Base-by-base conservation (phyloP, 441 rosid genomes). In the Erysimum cheiri region DNA sequence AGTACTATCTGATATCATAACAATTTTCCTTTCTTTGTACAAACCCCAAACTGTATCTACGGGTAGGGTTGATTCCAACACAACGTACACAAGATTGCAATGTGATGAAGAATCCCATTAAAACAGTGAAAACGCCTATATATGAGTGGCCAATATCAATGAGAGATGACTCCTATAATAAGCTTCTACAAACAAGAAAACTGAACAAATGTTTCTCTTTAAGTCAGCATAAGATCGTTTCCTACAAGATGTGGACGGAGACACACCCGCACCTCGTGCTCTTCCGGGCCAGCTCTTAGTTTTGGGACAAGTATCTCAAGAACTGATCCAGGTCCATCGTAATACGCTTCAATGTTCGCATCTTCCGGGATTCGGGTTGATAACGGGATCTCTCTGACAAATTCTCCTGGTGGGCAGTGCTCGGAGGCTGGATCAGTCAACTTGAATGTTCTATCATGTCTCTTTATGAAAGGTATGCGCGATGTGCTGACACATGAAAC, bases 321-420 rank as follows among this genome's bases (percentile, higher is more conserved):
- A 72, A 81, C 81, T 0, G 85, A 81, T 15, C 93, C 89, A 0
- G 88, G 80, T n/a, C 85, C 89, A 49, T 84, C 88, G 13, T 82
- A 82, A 55, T 85, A 88, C 3, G 93, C 93, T 76, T 85, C 87
- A 8, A 84, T 80, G 69, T 88, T 85, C 49, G 90, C 93, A 64
- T 85, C 89, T 74, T 85, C 88, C 0, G 93, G 90, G 50, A 88
- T 88, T 40, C 93, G 73, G 14, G 90, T 84, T 32, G 87, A 81
- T 12, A 88, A 73, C 1, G 83, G 80, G 55, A 88, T 84, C 55
- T 85, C 93, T 83, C 93, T 77, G 46, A 88, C 81, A 52, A 88
- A 88, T 33, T 88, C 93, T 47, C 90, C 90, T 3, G 89, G 89
- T 66, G 89, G 90, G 60, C 89, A 88, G 43, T 88, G 93, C 78